A percentile compares a stretch with the other conserved stretches of the same genome.
Evolutionary conservation across 371 early-diverging fungal genomes (phyloP).

Genomic region (Mucor velutinosus): DNA sequence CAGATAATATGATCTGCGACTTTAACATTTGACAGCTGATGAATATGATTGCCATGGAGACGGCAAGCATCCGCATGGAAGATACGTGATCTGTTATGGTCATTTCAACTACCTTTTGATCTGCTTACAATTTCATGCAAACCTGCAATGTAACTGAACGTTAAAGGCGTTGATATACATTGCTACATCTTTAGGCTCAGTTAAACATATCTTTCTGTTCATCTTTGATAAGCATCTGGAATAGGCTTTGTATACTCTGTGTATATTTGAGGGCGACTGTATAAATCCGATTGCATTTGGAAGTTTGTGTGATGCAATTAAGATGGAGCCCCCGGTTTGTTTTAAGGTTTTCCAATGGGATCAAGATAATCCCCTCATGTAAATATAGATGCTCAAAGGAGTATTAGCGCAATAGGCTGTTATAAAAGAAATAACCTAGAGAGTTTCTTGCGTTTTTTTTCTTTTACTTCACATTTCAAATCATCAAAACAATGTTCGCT

Average conservation of each 20-base stretch:
- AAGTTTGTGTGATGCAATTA: slow-evolving; percentile 10
- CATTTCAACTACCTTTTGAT: background rate
- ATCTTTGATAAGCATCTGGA: background rate
- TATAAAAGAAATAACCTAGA: background rate
- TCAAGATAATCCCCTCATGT: background rate
- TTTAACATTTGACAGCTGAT: background rate
- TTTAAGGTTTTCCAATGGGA: background rate
- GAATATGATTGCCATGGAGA: background rate
- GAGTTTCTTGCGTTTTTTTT: background rate
- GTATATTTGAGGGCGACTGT: too few species aligned
- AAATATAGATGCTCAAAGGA: background rate
- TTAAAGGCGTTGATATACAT: background rate
- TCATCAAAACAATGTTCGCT: slow-evolving; percentile 38
- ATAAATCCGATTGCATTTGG: background rate
- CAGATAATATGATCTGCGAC: background rate
- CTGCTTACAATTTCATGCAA: background rate
- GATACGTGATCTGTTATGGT: background rate
- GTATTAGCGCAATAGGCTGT: background rate
- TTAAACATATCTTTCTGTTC: background rate
- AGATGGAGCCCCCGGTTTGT: slow-evolving; percentile 10
- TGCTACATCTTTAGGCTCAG: background rate
- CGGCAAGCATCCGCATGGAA: background rate
- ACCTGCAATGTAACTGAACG: too few species aligned
- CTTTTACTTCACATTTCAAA: slow-evolving; percentile 17
- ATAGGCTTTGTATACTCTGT: too few species aligned